phyloP scores from a whole-genome alignment of 1,139 yeast species.

The Pichia sp. region DNA sequence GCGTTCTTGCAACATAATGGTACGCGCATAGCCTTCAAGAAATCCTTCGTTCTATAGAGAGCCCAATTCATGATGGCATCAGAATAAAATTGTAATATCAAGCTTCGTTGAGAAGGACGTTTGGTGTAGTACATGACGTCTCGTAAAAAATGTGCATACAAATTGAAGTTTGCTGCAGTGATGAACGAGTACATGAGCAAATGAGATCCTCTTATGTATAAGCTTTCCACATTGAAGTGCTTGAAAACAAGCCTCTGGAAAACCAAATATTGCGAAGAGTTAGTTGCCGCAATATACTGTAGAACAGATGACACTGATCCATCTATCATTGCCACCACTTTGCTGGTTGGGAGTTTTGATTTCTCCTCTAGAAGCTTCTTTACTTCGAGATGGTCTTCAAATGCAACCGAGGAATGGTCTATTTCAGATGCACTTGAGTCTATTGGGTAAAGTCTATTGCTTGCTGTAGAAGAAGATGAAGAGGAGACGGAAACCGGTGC shows the following conservation, averaged over 20 bases:
- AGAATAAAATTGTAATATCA: constrained; percentile 44
- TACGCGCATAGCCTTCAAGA: constrained; percentile 16
- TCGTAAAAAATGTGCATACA: constrained; percentile 36
- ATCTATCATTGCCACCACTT: constrained; percentile 14
- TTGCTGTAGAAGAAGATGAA: neutral
- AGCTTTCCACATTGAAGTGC: constrained; percentile 32
- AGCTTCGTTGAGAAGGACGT: constrained; percentile 48
- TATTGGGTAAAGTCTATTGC: neutral
- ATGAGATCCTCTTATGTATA: constrained; percentile 45
- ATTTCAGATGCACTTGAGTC: neutral
- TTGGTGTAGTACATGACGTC: constrained; percentile 36
- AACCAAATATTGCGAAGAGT: constrained; percentile 42
- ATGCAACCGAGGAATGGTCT: neutral
- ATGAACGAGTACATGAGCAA: constrained; percentile 44
- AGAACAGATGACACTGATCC: constrained; percentile 14
- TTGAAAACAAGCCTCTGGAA: constrained; percentile 29
- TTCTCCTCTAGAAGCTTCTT: constrained; percentile 1
- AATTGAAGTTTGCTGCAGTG: constrained; percentile 32
- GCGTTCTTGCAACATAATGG: constrained; percentile 11
- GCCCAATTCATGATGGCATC: constrained; percentile 49
- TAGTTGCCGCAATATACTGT: constrained; percentile 34
- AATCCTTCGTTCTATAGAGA: constrained; percentile 48
- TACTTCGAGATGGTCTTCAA: constrained; percentile 7
- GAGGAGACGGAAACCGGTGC: neutral
- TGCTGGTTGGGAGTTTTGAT: constrained; percentile 1